Base-by-base conservation (phyloP, 2,329 filamentous ascomycete species). In the Penicillium decumbens region DNA sequence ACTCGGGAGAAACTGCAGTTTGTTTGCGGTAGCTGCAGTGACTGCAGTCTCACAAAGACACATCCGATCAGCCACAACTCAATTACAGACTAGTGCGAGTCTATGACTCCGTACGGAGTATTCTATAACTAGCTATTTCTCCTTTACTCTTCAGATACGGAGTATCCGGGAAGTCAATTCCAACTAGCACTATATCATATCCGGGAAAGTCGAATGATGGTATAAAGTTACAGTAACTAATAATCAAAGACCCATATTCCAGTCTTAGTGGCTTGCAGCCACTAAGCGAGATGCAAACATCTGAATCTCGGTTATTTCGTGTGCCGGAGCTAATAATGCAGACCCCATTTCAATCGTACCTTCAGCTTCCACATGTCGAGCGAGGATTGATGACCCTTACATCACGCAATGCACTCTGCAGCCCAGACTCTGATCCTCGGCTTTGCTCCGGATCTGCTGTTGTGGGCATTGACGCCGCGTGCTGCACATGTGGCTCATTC, bases 211-310 rank as follows among this genome's bases (percentile, higher is more conserved):
- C 41, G 13, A 18, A 46, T 47, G 27, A 41, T 32, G 29, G 25
- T 37, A n/a, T 18, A 23, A 23, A 43, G 32, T 45, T 40, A 45
- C 43, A 46, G n/a, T 33, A 25, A 39, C 42, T 43, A 40, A 25
- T 42, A 40, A 28, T 3, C 3, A 23, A 23, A 24, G 45, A 45
- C 27, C 45, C 35, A 52, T 43, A 4, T 28, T 18, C 23, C 24
- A 32, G 43, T 27, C 23, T 23, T 4, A 13, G 42, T 49, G 45
- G 50, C 42, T 50, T 45, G 28, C 42, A 41, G 50, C 50, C 50
- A 52, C 43, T 27, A 8, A 38, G 40, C n/a, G 33, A 43, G 39
- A 35, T 43, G 46, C 42, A 43, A 52, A 43, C 50, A 3, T 37
- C 8, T 37, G 33, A 18, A 37, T 18, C 15, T 37, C 33, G 33